phyloP scores from a whole-genome alignment of 140 eudicot genomes.

The Erigeron philadelphicus region DNA sequence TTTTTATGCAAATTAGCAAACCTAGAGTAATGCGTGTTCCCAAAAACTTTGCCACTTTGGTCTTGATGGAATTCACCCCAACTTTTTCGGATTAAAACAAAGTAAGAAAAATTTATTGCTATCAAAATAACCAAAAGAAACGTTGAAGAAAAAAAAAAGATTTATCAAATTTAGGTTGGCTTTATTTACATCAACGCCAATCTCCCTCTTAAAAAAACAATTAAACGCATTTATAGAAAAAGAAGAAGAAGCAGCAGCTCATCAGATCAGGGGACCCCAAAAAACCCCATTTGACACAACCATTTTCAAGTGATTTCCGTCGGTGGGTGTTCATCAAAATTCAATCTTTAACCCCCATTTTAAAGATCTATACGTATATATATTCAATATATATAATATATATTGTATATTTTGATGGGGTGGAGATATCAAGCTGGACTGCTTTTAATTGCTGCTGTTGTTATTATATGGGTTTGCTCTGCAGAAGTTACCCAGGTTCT shows the following conservation, averaged over 20 bases:
- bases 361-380: conserved; percentile 25
- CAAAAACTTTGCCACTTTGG: conserved; percentile 17
- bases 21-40: background rate
- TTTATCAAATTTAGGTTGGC: background rate
- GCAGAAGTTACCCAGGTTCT: conserved; percentile 98
- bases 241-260: too few species aligned
- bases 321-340: conserved; percentile 12
- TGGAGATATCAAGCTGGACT: conserved; percentile 88
- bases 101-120: background rate
- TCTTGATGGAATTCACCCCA: conserved; percentile 21
- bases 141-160: conserved; percentile 16
- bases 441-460: conserved; percentile 73
- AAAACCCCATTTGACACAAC: conserved; percentile 28
- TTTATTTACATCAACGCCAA: background rate
- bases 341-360: conserved; percentile 11
- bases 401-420: conserved; percentile 45
- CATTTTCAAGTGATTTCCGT: conserved; percentile 17
- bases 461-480: conserved; percentile 88
- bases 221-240: conserved; percentile 21
- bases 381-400: background rate
- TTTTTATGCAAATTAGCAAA: too few species aligned
- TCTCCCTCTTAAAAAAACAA: conserved; percentile 10
- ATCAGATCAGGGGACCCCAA: conserved; percentile 23
- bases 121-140: conserved; percentile 12
- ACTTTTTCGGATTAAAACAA: conserved; percentile 16